Evolutionary conservation across 441 rosid genomes (phyloP).

Genomic region (Sinapis alba): DNA sequence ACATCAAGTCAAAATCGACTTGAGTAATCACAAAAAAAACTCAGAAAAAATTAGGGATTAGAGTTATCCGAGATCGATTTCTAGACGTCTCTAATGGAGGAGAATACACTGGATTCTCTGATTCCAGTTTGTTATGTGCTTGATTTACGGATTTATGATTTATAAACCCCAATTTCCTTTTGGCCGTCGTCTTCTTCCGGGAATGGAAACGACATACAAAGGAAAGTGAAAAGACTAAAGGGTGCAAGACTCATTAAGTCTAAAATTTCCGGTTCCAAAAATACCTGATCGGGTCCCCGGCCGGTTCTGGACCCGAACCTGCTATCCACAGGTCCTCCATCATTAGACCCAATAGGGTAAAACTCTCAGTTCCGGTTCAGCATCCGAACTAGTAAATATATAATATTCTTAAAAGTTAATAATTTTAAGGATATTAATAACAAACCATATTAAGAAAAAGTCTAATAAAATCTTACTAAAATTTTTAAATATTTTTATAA

Average conservation of each 20-base stretch:
- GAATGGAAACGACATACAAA: background rate
- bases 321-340: background rate
- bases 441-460: too few relatives aligned
- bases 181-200: background rate
- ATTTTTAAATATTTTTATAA: too few relatives aligned
- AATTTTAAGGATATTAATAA: too few relatives aligned
- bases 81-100: background rate
- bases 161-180: background rate
- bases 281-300: background rate
- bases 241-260: background rate
- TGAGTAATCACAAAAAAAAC: background rate
- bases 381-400: too few relatives aligned
- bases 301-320: background rate
- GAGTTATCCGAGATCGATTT: background rate
- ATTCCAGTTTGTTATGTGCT: background rate
- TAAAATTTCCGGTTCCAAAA: background rate
- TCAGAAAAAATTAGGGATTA: background rate
- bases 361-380: background rate
- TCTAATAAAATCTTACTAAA: too few relatives aligned
- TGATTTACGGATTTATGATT: background rate
- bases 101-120: background rate
- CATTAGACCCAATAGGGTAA: background rate
- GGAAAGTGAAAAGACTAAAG: background rate
- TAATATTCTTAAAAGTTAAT: too few relatives aligned
- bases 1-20: background rate